Conservation (phyloP, 257 asterid species). For the Primulina eburnea region DNA sequence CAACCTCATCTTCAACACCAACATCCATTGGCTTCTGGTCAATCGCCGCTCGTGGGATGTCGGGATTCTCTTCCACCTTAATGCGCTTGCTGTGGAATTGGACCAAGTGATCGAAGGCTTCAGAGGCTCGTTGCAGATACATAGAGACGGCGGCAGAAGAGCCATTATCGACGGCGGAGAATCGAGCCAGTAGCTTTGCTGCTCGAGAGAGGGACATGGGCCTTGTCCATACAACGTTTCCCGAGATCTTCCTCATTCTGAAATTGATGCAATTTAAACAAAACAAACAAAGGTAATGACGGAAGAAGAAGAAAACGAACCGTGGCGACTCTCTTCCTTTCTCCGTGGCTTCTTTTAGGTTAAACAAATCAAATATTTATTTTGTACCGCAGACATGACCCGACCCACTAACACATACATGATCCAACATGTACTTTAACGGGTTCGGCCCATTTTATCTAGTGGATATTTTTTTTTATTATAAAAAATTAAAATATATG, state of each 20-base stretch:
- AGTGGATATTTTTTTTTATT: too few species aligned
- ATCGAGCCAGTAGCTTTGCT: slow-evolving; percentile 41
- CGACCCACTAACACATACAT: too few species aligned
- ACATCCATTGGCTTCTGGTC: background rate
- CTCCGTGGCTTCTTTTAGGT: too few species aligned
- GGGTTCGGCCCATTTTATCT: too few species aligned
- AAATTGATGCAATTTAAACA: too few species aligned
- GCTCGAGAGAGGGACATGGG: slow-evolving; percentile 49
- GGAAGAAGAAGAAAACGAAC: too few species aligned
- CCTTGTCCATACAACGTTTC: slow-evolving; percentile 33
- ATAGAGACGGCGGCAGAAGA: slow-evolving; percentile 46
- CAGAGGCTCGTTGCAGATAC: slow-evolving; percentile 45
- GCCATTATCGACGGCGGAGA: slow-evolving; percentile 47
- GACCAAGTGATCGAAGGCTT: slow-evolving; percentile 48
- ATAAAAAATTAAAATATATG: too few species aligned
- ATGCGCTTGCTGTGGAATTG: slow-evolving; percentile 36
- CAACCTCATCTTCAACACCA: background rate
- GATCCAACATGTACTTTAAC: too few species aligned
- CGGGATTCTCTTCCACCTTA: background rate
- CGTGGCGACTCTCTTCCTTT: too few species aligned
- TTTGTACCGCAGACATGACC: too few species aligned
- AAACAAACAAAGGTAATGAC: too few species aligned
- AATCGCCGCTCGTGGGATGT: slow-evolving; percentile 12
- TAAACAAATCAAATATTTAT: too few species aligned
- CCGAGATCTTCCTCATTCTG: slow-evolving; percentile 44